A percentile compares a stretch with the other conserved stretches of the same genome.
phyloP scores from a whole-genome alignment of 2,329 filamentous ascomycete species.

The Lasiodiplodia sp. region DNA sequence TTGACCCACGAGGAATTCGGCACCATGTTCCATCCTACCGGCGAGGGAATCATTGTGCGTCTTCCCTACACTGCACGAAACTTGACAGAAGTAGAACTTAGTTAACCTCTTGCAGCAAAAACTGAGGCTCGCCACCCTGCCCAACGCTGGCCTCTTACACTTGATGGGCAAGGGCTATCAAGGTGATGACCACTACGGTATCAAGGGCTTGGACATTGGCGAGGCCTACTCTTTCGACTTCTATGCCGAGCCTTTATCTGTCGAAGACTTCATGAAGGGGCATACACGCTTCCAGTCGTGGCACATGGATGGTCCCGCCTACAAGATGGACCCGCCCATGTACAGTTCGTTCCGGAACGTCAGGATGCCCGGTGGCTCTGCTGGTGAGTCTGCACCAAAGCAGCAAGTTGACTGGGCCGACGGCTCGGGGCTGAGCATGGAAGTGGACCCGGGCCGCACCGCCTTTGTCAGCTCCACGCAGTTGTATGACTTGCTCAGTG shows the following conservation, averaged over 20 bases:
- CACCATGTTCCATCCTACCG: conserved; percentile 51
- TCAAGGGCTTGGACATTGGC: conserved; percentile 11
- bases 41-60: conserved; percentile 44
- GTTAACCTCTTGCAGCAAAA: neutral
- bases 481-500: conserved; percentile 49
- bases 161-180: conserved; percentile 19
- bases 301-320: conserved; percentile 31
- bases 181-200: conserved; percentile 14
- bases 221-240: neutral
- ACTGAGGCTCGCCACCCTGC: neutral
- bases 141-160: neutral
- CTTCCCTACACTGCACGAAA: conserved; percentile 36
- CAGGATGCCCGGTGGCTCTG: neutral
- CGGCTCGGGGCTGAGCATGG: neutral
- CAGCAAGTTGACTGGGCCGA: conserved; percentile 5
- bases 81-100: neutral
- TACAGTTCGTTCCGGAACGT: conserved; percentile 10
- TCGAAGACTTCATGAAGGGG: conserved; percentile 32
- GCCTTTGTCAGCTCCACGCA: conserved; percentile 34
- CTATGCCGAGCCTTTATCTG: conserved; percentile 23
- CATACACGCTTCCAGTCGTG: conserved; percentile 31
- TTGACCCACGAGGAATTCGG: conserved; percentile 54
- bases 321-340: conserved; percentile 28
- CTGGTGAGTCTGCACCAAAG: neutral
- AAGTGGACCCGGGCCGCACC: conserved; percentile 4